Percentiles rank a stretch among this genome's conserved stretches.
Evolutionary conservation across 306 rosid species (phyloP).

Genomic region (Rubus idaeus): DNA sequence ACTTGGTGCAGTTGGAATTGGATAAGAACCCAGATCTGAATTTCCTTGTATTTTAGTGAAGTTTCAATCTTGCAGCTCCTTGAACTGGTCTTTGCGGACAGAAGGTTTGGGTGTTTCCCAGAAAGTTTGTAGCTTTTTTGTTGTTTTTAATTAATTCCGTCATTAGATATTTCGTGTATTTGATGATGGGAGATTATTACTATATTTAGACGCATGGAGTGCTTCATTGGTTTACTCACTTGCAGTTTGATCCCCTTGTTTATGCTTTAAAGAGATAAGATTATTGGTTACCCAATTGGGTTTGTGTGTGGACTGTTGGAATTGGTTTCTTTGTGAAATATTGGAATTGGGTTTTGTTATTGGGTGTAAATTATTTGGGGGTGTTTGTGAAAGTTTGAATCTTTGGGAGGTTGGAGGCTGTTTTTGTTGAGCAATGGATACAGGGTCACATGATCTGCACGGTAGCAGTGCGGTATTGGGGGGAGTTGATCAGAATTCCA

Average conservation of each 20-base stretch:
- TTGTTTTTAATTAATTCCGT: conserved; percentile 8
- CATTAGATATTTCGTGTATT: conserved; percentile 13
- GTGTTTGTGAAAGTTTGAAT: conserved; percentile 25
- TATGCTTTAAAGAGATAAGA: conserved; percentile 20
- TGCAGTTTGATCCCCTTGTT: conserved; percentile 36
- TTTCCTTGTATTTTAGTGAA: conserved; percentile 18
- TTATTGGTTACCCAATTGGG: conserved; percentile 17
- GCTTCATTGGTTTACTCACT: conserved; percentile 37
- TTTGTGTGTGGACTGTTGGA: neutral
- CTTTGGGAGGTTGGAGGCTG: conserved; percentile 23
- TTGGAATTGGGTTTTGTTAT: conserved; percentile 10
- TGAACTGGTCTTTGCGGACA: conserved; percentile 11
- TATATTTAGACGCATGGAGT: conserved; percentile 19
- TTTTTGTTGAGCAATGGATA: conserved; percentile 46
- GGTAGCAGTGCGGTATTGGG: conserved; percentile 34
- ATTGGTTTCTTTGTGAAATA: neutral
- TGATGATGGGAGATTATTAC: conserved; percentile 10
- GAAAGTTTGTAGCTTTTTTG: neutral
- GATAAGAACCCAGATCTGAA: conserved; percentile 31
- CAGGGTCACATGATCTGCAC: conserved; percentile 23
- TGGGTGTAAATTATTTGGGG: conserved; percentile 26
- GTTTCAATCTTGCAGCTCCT: conserved; percentile 24
- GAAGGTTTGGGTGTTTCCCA: conserved; percentile 11
- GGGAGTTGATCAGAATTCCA: conserved; percentile 37
- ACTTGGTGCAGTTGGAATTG: conserved; percentile 27